These are phyloP conservation scores for Epichloe scottii DNA, from an alignment of 2,329 filamentous ascomycete genomes.

Conservation along the genomic window DNA sequence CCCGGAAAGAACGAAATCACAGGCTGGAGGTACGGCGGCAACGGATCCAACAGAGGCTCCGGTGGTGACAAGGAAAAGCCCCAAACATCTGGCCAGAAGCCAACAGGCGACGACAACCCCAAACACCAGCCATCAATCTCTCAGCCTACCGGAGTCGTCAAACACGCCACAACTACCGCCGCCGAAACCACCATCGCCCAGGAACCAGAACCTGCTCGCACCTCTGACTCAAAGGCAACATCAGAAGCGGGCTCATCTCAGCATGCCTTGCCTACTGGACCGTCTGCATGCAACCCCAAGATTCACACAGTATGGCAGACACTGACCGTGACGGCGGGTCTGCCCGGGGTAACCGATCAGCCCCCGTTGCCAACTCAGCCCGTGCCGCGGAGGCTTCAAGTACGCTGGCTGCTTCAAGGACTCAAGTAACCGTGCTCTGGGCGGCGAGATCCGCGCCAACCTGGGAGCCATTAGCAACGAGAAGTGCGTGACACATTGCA, in stretches of 20 bases:
- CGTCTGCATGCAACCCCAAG: conserved; percentile 16
- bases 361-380: conserved; percentile 8
- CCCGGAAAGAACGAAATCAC: conserved; percentile 44
- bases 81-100: background rate
- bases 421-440: conserved; percentile 23
- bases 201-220: background rate
- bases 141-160: background rate
- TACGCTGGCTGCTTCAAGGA: conserved; percentile 34
- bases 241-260: conserved; percentile 11
- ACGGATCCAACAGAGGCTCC: background rate
- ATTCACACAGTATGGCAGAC: conserved; percentile 31
- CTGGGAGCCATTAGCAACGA: conserved; percentile 30
- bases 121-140: background rate
- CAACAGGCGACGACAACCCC: background rate
- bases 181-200: background rate
- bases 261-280: conserved; percentile 7
- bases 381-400: conserved; percentile 18
- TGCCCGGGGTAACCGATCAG: conserved; percentile 6
- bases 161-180: background rate
- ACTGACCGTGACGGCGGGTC: conserved; percentile 28
- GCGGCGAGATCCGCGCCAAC: conserved; percentile 25
- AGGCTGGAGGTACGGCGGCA: conserved; percentile 34
- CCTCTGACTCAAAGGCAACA: background rate
- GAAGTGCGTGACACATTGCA: conserved; percentile 37
- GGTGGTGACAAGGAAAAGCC: conserved; percentile 6